phyloP scores from a whole-genome alignment of 2,329 filamentous ascomycete species.

The Diaporthe amygdali region DNA sequence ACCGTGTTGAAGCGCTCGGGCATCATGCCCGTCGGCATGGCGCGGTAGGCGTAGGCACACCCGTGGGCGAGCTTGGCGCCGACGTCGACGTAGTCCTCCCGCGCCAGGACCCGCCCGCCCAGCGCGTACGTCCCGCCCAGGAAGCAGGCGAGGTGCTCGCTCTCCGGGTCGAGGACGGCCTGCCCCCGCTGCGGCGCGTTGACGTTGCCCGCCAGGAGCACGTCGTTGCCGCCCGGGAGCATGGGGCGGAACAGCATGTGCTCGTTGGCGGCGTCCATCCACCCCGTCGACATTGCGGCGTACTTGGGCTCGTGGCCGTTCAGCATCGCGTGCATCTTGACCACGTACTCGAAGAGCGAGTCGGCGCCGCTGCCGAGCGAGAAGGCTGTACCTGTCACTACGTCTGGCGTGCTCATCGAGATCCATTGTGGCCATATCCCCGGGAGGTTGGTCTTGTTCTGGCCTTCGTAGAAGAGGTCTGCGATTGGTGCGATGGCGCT shows the following conservation, averaged over 20 bases:
- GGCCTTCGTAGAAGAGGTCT: conserved; percentile 67
- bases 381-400: conserved; percentile 37
- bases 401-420: conserved; percentile 59
- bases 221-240: conserved; percentile 59
- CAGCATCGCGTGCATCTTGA: conserved; percentile 56
- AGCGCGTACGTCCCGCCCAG: conserved; percentile 74
- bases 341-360: conserved; percentile 55
- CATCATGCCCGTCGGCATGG: conserved; percentile 63
- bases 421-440: conserved; percentile 75
- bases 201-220: conserved; percentile 61
- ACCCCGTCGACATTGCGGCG: conserved; percentile 63
- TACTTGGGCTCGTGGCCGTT: conserved; percentile 65
- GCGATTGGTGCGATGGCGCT: conserved; percentile 74
- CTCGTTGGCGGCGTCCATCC: conserved; percentile 63
- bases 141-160: conserved; percentile 72
- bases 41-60: conserved; percentile 66
- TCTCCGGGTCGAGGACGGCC: conserved; percentile 38
- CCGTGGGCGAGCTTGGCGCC: conserved; percentile 64
- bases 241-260: conserved; percentile 70
- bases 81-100: conserved; percentile 56
- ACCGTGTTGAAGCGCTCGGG: conserved; percentile 60
- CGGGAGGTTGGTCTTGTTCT: conserved; percentile 70
- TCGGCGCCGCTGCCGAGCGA: conserved; percentile 43
- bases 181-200: conserved; percentile 32
- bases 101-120: conserved; percentile 65